Evolutionary conservation across 2,329 filamentous ascomycete genomes (phyloP).

Genomic region (Exophiala phaeomuriformis): DNA sequence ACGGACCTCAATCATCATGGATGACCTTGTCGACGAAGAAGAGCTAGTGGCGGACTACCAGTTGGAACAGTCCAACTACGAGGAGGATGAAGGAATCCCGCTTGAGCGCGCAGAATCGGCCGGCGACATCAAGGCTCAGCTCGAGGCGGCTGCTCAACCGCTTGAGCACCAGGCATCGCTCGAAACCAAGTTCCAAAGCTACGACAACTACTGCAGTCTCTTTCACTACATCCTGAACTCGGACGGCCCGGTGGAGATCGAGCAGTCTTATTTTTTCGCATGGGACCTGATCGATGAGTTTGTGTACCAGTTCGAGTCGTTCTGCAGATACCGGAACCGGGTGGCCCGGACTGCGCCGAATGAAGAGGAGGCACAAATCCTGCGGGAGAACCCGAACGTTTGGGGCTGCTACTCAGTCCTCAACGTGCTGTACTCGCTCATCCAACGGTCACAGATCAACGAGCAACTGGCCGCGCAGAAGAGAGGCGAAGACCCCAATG

Average conservation of each 20-base stretch:
- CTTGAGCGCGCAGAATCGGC: conserved; percentile 61
- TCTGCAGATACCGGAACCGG: conserved; percentile 92
- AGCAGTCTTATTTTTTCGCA: conserved; percentile 96
- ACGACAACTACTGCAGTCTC: conserved; percentile 98
- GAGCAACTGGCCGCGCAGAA: conserved; percentile 95
- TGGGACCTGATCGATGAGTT: conserved; percentile 99
- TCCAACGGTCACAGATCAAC: conserved; percentile 95
- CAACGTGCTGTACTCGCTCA: conserved; percentile 98
- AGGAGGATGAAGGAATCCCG: conserved; percentile 65
- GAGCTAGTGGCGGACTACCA: conserved; percentile 90
- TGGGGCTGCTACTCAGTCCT: conserved; percentile 99
- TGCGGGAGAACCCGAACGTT: conserved; percentile 95
- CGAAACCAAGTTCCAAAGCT: conserved; percentile 96
- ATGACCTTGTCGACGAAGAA: conserved; percentile 94
- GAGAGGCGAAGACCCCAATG: conserved; percentile 79
- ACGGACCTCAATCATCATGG: conserved; percentile 39
- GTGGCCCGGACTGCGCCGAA: conserved; percentile 74
- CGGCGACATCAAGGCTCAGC: conserved; percentile 85
- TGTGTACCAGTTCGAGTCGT: conserved; percentile 99
- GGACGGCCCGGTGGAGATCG: conserved; percentile 94
- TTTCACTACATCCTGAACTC: conserved; percentile 99
- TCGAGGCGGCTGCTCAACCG: conserved; percentile 85
- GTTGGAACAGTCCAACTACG: conserved; percentile 82
- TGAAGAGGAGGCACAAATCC: conserved; percentile 83
- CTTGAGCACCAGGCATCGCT: conserved; percentile 93